Conservation (phyloP, 2,329 filamentous ascomycete species). For the Aureobasidium subglaciale region DNA sequence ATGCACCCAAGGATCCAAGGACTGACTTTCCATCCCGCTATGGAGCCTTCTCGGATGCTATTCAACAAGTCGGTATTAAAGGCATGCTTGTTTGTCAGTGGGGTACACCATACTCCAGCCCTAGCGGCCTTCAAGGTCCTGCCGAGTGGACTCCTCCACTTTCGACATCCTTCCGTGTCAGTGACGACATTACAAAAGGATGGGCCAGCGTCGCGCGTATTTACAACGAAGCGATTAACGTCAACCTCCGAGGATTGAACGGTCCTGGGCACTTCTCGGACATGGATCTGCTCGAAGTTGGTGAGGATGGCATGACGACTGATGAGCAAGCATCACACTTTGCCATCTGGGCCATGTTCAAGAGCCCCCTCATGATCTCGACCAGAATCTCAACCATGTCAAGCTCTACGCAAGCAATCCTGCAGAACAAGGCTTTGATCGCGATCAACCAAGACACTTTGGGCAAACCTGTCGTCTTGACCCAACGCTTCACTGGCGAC, state of each 20-base stretch:
- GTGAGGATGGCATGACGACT: constrained; percentile 25
- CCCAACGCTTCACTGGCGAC: constrained; percentile 34
- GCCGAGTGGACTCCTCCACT: constrained; percentile 26
- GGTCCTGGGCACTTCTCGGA: constrained; percentile 25
- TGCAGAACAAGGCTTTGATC: constrained; percentile 48
- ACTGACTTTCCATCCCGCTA: constrained; percentile 25
- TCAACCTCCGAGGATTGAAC: constrained; percentile 22
- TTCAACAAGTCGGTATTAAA: constrained; percentile 25
- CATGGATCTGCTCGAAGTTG: constrained; percentile 26
- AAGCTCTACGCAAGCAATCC: constrained; percentile 21
- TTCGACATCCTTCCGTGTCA: constrained; percentile 26
- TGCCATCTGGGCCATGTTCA: constrained; percentile 27
- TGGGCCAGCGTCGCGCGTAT: constrained; percentile 27
- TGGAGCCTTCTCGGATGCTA: constrained; percentile 22
- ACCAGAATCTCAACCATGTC: constrained; percentile 19
- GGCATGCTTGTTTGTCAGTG: constrained; percentile 26
- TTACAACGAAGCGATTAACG: constrained; percentile 25
- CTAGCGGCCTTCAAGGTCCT: constrained; percentile 24
- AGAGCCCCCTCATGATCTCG: constrained; percentile 25
- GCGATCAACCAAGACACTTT: constrained; percentile 52
- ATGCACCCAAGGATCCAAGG: constrained; percentile 25
- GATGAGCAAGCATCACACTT: constrained; percentile 26
- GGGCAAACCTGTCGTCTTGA: constrained; percentile 45
- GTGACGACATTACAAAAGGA: constrained; percentile 26
- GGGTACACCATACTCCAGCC: constrained; percentile 23